These are phyloP conservation scores for Chaetoceros tenuissimus DNA, from an alignment of 108 stramenopile species.

Conservation along the genomic window DNA sequence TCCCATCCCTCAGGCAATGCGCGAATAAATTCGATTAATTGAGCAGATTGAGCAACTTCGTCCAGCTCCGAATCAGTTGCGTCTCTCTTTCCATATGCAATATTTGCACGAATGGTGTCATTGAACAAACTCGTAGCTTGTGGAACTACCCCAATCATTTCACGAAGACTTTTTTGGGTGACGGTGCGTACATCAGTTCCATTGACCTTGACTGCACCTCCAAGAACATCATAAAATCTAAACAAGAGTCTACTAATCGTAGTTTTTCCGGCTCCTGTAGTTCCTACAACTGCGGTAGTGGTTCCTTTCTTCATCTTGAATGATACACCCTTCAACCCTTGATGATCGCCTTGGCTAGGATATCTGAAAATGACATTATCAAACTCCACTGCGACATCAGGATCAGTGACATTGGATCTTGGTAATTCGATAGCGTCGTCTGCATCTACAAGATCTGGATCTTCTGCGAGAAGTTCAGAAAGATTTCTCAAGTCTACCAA, in stretches of 20 bases:
- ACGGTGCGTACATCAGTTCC: slow-evolving; percentile 83
- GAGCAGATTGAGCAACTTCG: slow-evolving; percentile 64
- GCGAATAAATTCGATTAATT: slow-evolving; percentile 72
- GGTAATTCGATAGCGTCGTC: slow-evolving; percentile 66
- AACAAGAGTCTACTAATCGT: slow-evolving; percentile 86
- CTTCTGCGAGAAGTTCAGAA: slow-evolving; percentile 80
- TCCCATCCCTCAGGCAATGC: slow-evolving; percentile 82
- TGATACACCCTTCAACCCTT: slow-evolving; percentile 79
- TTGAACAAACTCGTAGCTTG: slow-evolving; percentile 92
- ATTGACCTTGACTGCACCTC: slow-evolving; percentile 87
- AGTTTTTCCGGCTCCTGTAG: slow-evolving; percentile 92
- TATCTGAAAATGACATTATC: slow-evolving; percentile 91
- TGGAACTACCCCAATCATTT: slow-evolving; percentile 89
- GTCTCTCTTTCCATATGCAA: slow-evolving; percentile 67
- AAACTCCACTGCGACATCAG: slow-evolving; percentile 88
- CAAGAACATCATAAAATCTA: slow-evolving; percentile 85
- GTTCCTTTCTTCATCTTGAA: slow-evolving; percentile 91
- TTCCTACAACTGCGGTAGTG: slow-evolving; percentile 92
- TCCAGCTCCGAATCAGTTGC: slow-evolving; percentile 66
- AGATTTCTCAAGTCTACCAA: slow-evolving; percentile 89
- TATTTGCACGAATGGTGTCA: slow-evolving; percentile 86
- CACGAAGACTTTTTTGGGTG: slow-evolving; percentile 74
- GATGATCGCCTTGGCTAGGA: slow-evolving; percentile 69
- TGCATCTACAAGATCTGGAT: slow-evolving; percentile 82
- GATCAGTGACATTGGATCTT: slow-evolving; percentile 27